A percentile compares a stretch with the other conserved stretches of the same genome.
Conservation (phyloP, 2,329 filamentous ascomycete genomes). For the Dactylellina haptotyla region DNA sequence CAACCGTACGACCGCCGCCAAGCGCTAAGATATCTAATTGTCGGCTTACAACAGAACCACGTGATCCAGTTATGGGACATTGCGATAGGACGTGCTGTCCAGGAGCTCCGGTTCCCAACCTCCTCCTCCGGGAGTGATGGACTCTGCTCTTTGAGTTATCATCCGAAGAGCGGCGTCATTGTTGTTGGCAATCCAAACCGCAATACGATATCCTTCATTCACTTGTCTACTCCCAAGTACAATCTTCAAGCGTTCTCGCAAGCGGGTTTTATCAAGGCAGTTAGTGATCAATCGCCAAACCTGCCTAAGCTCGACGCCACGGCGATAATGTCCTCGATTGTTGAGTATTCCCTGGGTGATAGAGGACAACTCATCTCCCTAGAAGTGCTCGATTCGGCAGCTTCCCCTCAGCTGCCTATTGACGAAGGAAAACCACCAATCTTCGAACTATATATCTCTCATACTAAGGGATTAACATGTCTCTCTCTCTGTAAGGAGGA, state of each 20-base stretch:
- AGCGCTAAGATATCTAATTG: slow-evolving; percentile 91
- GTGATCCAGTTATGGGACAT: slow-evolving; percentile 98
- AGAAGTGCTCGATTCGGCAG: slow-evolving; percentile 77
- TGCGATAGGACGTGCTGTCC: slow-evolving; percentile 90
- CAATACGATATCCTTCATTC: slow-evolving; percentile 97
- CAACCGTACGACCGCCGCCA: slow-evolving; percentile 89
- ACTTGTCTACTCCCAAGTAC: slow-evolving; percentile 93
- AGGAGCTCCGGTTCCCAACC: slow-evolving; percentile 95
- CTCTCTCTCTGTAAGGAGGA: slow-evolving; percentile 86
- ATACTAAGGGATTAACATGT: slow-evolving; percentile 95
- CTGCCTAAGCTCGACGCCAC: slow-evolving; percentile 91
- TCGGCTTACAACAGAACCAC: slow-evolving; percentile 99
- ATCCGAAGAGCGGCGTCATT: slow-evolving; percentile 90
- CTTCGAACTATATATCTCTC: slow-evolving; percentile 97
- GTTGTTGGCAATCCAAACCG: slow-evolving; percentile 94
- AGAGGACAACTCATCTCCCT: slow-evolving; percentile 88
- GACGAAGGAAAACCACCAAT: slow-evolving; percentile 66
- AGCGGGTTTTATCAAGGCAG: slow-evolving; percentile 82
- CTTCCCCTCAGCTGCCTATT: slow-evolving; percentile 67
- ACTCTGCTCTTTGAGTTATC: slow-evolving; percentile 97
- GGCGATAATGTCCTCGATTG: slow-evolving; percentile 94
- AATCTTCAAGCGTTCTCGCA: slow-evolving; percentile 82
- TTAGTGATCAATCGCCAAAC: slow-evolving; percentile 76
- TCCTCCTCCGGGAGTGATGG: slow-evolving; percentile 89
- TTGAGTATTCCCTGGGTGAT: slow-evolving; percentile 90